Conservation (phyloP, 2,329 filamentous ascomycete genomes). For the Pestalotiopsis sp. region DNA sequence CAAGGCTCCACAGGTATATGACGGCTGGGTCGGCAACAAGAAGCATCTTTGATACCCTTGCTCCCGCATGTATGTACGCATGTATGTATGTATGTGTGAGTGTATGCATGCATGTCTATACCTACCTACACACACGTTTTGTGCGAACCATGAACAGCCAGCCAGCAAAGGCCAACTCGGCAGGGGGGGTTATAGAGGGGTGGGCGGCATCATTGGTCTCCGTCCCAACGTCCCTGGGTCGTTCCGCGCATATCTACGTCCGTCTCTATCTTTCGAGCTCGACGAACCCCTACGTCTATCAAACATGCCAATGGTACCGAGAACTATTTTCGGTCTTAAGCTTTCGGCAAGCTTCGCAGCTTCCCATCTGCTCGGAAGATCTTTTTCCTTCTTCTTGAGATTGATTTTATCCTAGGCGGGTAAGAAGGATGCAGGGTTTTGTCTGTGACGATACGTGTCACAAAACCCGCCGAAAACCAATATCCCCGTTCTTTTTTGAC, state of each 20-base stretch:
- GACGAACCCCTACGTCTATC: conserved; percentile 8
- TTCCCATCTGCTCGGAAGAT: conserved; percentile 5
- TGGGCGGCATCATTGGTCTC: not conserved
- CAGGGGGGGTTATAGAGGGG: not conserved
- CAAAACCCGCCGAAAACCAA: not conserved
- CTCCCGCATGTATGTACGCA: not conserved
- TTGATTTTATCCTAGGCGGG: not conserved
- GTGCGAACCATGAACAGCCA: not conserved
- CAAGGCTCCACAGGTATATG: not conserved
- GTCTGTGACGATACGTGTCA: conserved; percentile 8
- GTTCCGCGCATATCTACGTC: no score
- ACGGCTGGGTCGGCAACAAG: conserved; percentile 5
- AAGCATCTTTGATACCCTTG: not conserved
- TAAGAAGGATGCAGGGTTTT: not conserved
- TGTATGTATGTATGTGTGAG: not conserved
- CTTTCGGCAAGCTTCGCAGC: conserved; percentile 1
- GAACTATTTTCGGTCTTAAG: conserved; percentile 11
- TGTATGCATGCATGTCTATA: not conserved
- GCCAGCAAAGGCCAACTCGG: not conserved
- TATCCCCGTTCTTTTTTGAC: not conserved
- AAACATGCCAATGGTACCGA: conserved; percentile 4
- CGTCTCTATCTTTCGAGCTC: no score
- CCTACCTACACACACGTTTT: not conserved
- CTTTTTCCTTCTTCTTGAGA: not conserved
- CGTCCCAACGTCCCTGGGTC: not conserved